A percentile compares a stretch with the other conserved stretches of the same genome.
Evolutionary conservation across 2,329 filamentous ascomycete genomes (phyloP).

Genomic region (Microascus cirrosus): DNA sequence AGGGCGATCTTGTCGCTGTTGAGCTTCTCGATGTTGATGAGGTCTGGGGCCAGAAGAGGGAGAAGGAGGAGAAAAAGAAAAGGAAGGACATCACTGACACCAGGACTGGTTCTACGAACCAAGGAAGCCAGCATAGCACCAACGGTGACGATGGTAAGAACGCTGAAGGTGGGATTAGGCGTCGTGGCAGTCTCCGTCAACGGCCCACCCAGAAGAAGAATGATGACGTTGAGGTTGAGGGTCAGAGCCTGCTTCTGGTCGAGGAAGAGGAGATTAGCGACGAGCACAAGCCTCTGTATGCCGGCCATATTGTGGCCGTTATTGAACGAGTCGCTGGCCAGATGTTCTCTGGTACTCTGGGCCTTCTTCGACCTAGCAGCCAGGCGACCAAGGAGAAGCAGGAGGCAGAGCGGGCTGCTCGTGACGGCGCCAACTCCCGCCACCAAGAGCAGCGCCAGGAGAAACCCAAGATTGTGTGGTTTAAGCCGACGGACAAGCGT

Average conservation of each 20-base stretch:
- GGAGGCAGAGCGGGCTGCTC: conserved; percentile 85
- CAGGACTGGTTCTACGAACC: conserved; percentile 63
- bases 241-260: conserved; percentile 89
- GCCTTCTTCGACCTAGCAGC: conserved; percentile 87
- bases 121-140: conserved; percentile 51
- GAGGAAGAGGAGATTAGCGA: conserved; percentile 99
- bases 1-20: conserved; percentile 90
- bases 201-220: conserved; percentile 99
- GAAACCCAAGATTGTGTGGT: conserved; percentile 99
- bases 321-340: conserved; percentile 94
- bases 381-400: conserved; percentile 99
- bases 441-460: conserved; percentile 80
- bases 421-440: conserved; percentile 63
- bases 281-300: conserved; percentile 94
- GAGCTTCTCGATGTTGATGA: conserved; percentile 97
- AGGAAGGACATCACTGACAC: conserved; percentile 97
- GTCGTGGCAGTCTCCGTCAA: conserved; percentile 90
- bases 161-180: conserved; percentile 74
- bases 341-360: conserved; percentile 97
- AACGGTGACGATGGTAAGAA: conserved; percentile 52
- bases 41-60: conserved; percentile 96
- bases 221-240: conserved; percentile 96
- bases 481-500: conserved; percentile 98
- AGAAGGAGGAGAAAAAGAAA: conserved; percentile 99
- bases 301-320: conserved; percentile 92